Evolutionary conservation across 768 basidiomycete species (phyloP).

Genomic region (Lentinula sp.): DNA sequence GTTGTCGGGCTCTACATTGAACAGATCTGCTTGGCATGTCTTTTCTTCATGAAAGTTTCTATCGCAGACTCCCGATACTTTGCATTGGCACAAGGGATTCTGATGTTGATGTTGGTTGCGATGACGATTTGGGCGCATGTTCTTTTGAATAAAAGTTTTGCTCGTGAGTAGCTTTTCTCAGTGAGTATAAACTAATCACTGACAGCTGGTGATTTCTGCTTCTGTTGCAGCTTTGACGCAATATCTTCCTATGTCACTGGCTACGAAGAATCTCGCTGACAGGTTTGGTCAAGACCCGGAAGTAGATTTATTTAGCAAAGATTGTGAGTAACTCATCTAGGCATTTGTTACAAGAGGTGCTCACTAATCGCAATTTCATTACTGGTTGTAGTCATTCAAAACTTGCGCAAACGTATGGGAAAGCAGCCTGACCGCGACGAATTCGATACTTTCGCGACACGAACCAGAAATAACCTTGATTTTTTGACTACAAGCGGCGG

Average conservation of each 20-base stretch:
- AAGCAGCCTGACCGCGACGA: conserved; percentile 19
- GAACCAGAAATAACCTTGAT: conserved; percentile 17
- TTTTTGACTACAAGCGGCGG: conserved; percentile 8
- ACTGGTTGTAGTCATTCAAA: conserved; percentile 22
- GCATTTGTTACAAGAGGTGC: no score
- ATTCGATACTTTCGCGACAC: conserved; percentile 24
- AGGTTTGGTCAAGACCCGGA: conserved; percentile 28
- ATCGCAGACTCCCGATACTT: conserved; percentile 20
- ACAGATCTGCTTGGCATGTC: conserved; percentile 55
- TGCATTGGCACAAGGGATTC: conserved; percentile 36
- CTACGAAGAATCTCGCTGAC: conserved; percentile 47
- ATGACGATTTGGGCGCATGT: conserved; percentile 43
- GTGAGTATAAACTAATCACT: background rate
- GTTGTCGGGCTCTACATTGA: conserved; percentile 70
- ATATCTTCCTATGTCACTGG: conserved; percentile 58
- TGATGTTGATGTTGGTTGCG: conserved; percentile 56
- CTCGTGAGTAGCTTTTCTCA: conserved; percentile 24
- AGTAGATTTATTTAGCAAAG: conserved; percentile 23
- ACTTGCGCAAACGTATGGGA: conserved; percentile 26
- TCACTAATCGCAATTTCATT: background rate
- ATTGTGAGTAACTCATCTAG: background rate
- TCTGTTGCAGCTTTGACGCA: conserved; percentile 36
- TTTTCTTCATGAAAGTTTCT: conserved; percentile 58
- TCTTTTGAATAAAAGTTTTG: conserved; percentile 29
- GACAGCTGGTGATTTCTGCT: background rate